Evolutionary conservation across 805 yeast species (phyloP), one percentile per base, ranked within the genome.

Genomic region (Candida succiphila): DNA sequence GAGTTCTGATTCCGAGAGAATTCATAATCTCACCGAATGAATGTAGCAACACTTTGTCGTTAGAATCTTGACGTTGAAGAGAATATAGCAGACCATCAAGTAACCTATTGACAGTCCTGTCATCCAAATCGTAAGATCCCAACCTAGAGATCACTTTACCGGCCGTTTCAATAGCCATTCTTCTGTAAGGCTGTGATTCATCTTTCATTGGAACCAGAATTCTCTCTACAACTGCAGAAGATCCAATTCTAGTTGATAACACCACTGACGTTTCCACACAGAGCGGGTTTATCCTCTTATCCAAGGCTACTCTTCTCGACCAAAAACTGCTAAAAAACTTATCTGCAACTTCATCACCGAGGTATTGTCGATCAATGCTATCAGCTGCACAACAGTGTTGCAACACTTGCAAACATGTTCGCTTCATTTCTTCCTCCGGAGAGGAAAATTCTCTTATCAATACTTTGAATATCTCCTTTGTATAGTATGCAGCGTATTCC

Each of bases 381-480:
- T 71, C 76, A 1, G 82, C 63, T 1, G 71, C 55, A 12, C 85
- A 74, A 44, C 92, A 73, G 38, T 71, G 77, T 34, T 70, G 78
- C 21, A 88, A 59, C 7, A 84, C 83, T 21, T 67, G 60, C 37
- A 92, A 54, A 3, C 88, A 80, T 0, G 87, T 70, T 38, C 70
- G 70, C 45, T 74, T 75, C 89, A 88, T 82, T 31, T 87, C 95
- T 39, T 83, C 94, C 48, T 86, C 95, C 0, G 92, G 87, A 1
- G 94, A 73, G 24, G 61, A 54, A 45, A 86, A 83, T 54, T 88
- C 94, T 34, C 92, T 62, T 3, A 73, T 46, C 5, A 87, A 60
- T 19, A 86, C 67, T 15, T 60, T 60, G 65, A 87, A 70, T 3
- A 87, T 67, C 49, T 85, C 94, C 31, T 67, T 67, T 0, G 96